These are phyloP conservation scores for Pugionium cornutum DNA, from an alignment of 345 rosid genomes.

Conservation along the genomic window DNA sequence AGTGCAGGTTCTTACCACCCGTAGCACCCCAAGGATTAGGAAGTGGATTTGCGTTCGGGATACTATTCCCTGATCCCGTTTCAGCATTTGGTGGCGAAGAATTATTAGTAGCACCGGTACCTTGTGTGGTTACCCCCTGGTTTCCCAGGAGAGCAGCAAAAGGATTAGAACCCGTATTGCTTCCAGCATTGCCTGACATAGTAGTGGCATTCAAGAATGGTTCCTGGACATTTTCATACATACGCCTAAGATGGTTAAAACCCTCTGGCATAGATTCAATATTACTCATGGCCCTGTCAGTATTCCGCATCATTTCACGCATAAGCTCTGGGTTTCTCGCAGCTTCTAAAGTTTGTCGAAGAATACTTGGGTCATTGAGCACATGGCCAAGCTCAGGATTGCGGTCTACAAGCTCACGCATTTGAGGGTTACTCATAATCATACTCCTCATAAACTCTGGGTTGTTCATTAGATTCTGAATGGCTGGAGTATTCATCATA, in stretches of 20 bases:
- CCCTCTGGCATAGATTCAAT: constrained; percentile 89
- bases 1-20: constrained; percentile 43
- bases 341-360: constrained; percentile 78
- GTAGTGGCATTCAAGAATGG: constrained; percentile 82
- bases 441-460: constrained; percentile 78
- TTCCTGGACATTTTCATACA: constrained; percentile 91
- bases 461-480: constrained; percentile 81
- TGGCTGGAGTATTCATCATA: constrained; percentile 78
- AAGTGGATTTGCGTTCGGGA: constrained; percentile 79
- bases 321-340: constrained; percentile 92
- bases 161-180: constrained; percentile 53
- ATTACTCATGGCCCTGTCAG: constrained; percentile 88
- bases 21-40: constrained; percentile 81
- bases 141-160: constrained; percentile 62
- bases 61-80: constrained; percentile 49
- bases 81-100: constrained; percentile 52
- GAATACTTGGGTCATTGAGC: constrained; percentile 79
- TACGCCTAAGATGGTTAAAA: constrained; percentile 84
- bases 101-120: constrained; percentile 50
- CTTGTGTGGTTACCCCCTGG: constrained; percentile 49
- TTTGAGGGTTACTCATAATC: constrained; percentile 88
- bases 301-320: constrained; percentile 94
- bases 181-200: constrained; percentile 62
- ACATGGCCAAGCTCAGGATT: constrained; percentile 91
- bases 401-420: constrained; percentile 87